Percentiles rank a stretch among this genome's conserved stretches.
Evolutionary conservation across 192 early-diverging fungal genomes (phyloP).

Genomic region (Coemansia nantahalensis): DNA sequence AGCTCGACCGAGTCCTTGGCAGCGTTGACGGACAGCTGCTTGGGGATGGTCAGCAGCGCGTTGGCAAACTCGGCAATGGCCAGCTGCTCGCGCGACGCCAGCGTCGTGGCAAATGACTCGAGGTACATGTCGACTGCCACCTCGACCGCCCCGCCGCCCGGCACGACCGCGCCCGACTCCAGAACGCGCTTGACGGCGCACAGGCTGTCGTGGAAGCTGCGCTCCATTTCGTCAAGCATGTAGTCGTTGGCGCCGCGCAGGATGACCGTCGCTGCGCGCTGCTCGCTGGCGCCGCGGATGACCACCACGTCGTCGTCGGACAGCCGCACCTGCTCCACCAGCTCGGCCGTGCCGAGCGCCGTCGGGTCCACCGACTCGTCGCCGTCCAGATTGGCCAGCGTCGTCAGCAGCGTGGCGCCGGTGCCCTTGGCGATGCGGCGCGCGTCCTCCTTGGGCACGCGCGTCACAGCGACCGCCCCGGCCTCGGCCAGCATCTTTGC

Average conservation of each 20-base stretch:
- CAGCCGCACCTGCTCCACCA: slow-evolving; percentile 96
- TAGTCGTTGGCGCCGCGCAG: slow-evolving; percentile 99
- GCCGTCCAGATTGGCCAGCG: slow-evolving; percentile 95
- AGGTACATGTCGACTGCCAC: slow-evolving; percentile 94
- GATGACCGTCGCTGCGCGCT: slow-evolving; percentile 88
- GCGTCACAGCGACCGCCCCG: slow-evolving; percentile 95
- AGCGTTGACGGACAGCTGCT: slow-evolving; percentile 96
- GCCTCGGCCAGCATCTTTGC: slow-evolving; percentile 98
- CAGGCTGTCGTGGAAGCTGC: slow-evolving; percentile 91
- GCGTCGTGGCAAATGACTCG: slow-evolving; percentile 96
- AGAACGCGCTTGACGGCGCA: slow-evolving; percentile 96
- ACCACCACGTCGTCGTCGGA: slow-evolving; percentile 98
- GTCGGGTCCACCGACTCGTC: slow-evolving; percentile 94
- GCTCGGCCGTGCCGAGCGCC: slow-evolving; percentile 89
- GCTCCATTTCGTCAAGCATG: slow-evolving; percentile 99
- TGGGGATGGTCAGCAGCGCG: slow-evolving; percentile 92
- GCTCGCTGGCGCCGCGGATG: slow-evolving; percentile 65
- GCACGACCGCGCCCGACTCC: slow-evolving; percentile 93
- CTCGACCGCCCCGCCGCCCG: slow-evolving; percentile 97
- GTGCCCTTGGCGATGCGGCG: slow-evolving; percentile 97
- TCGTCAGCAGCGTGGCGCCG: slow-evolving; percentile 90
- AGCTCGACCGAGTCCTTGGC: slow-evolving; percentile 98
- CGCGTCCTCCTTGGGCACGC: slow-evolving; percentile 95
- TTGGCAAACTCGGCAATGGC: slow-evolving; percentile 98
- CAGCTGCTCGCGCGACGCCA: slow-evolving; percentile 95